Conservation (phyloP, 73 alveolate species). For the Paramecium primaurelia region DNA sequence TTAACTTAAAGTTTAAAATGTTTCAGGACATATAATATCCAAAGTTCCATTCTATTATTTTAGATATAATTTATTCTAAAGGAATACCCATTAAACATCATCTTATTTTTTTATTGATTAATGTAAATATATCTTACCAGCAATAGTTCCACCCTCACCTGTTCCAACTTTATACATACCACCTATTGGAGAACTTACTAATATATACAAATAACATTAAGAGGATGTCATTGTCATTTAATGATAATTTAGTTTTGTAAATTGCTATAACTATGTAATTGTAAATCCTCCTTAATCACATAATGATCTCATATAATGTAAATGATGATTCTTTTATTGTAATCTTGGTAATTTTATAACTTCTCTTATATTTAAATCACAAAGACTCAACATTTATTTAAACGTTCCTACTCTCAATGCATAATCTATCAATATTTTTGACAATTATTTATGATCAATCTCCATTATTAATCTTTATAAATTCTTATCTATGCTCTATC, state of each 20-base stretch:
- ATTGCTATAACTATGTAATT: conserved; percentile 60
- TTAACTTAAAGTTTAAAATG: conserved; percentile 63
- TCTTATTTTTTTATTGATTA: conserved; percentile 71
- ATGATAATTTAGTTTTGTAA: conserved; percentile 55
- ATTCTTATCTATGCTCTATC: not conserved
- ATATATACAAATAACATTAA: conserved; percentile 73
- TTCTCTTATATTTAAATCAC: conserved; percentile 2
- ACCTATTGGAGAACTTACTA: conserved; percentile 73
- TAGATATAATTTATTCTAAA: conserved; percentile 77
- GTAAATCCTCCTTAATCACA: conserved; percentile 72
- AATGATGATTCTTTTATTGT: not conserved
- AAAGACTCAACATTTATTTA: conserved; percentile 36
- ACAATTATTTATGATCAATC: not conserved
- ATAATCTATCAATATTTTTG: conserved; percentile 53
- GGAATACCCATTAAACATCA: conserved; percentile 79
- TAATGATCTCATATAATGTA: conserved; percentile 63
- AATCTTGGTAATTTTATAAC: not conserved
- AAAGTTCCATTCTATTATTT: conserved; percentile 67
- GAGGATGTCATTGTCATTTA: conserved; percentile 80
- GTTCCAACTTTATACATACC: conserved; percentile 87
- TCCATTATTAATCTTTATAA: not conserved
- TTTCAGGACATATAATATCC: conserved; percentile 70
- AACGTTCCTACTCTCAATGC: conserved; percentile 55
- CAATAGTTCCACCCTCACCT: conserved; percentile 77
- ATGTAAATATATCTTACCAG: conserved; percentile 82